Evolutionary conservation across 257 asterid species (phyloP).

Genomic region (Coffea canephora): DNA sequence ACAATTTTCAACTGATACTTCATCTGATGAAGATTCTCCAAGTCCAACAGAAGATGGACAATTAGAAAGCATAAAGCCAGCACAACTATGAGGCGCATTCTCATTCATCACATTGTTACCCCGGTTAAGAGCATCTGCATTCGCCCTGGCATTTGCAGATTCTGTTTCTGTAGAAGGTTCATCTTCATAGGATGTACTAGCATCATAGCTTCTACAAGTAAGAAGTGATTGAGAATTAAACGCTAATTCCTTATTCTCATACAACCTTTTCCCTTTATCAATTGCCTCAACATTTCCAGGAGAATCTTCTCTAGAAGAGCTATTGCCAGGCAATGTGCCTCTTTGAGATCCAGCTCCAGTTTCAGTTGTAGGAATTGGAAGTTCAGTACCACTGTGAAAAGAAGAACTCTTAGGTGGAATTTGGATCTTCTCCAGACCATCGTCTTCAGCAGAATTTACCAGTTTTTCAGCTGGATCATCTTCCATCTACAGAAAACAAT

Average conservation of each 20-base stretch:
- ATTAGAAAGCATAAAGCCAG: slow-evolving; percentile 25
- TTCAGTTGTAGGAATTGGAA: slow-evolving; percentile 34
- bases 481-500: slow-evolving; percentile 57
- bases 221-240: slow-evolving; percentile 28
- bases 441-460: slow-evolving; percentile 48
- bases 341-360: slow-evolving; percentile 43
- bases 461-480: slow-evolving; percentile 70
- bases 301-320: slow-evolving; percentile 33
- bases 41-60: slow-evolving; percentile 25
- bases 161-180: slow-evolving; percentile 33
- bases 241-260: slow-evolving; percentile 53
- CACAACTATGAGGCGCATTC: slow-evolving; percentile 33
- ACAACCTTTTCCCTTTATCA: slow-evolving; percentile 46
- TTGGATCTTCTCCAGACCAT: slow-evolving; percentile 40
- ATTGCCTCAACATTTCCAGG: slow-evolving; percentile 35
- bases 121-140: slow-evolving; percentile 24
- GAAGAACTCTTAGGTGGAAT: slow-evolving; percentile 35
- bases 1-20: slow-evolving; percentile 48
- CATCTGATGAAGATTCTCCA: slow-evolving; percentile 49
- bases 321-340: slow-evolving; percentile 28
- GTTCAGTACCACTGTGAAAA: slow-evolving; percentile 29
- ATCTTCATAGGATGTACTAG: slow-evolving; percentile 53
- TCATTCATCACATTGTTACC: slow-evolving; percentile 24
- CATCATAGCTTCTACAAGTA: slow-evolving; percentile 35
- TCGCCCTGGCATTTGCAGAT: slow-evolving; percentile 30